These are phyloP conservation scores for Beauveria asiatica DNA, from an alignment of 2,329 filamentous ascomycete species.

Conservation along the genomic window DNA sequence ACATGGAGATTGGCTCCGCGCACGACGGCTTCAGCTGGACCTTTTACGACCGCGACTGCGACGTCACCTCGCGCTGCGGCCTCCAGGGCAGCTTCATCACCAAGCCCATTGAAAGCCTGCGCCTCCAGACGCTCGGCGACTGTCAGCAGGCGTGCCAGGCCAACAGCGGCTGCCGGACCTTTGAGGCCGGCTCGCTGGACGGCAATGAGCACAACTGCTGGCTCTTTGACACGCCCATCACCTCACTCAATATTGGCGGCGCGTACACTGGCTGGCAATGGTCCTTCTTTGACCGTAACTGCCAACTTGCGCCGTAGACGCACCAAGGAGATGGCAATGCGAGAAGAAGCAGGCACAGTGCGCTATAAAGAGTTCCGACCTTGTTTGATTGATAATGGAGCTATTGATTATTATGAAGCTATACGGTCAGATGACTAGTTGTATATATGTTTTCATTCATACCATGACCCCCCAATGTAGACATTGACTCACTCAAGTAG, in stretches of 20 bases:
- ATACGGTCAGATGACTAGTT: background rate
- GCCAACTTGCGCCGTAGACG: background rate
- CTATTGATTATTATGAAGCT: background rate
- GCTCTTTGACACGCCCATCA: constrained; percentile 1
- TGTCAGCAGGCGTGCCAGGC: constrained; percentile 3
- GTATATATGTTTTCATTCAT: background rate
- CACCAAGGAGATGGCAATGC: background rate
- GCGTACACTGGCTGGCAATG: background rate
- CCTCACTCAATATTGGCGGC: background rate
- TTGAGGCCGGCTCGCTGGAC: constrained; percentile 4
- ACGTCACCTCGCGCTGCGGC: background rate
- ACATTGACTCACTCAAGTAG: background rate
- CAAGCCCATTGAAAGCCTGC: background rate
- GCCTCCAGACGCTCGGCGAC: background rate
- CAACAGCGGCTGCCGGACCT: constrained; percentile 1
- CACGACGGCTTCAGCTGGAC: constrained; percentile 9
- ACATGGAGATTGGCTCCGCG: constrained; percentile 5
- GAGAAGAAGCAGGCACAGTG: background rate
- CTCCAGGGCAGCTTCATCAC: constrained; percentile 10
- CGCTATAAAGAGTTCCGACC: background rate
- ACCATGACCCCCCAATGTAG: background rate
- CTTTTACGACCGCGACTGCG: constrained; percentile 9
- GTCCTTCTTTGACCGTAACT: constrained; percentile 6
- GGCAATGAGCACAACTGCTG: constrained; percentile 10
- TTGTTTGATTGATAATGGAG: background rate